These are phyloP conservation scores for Firmiana major DNA, from an alignment of 345 rosid species.

Conservation along the genomic window DNA sequence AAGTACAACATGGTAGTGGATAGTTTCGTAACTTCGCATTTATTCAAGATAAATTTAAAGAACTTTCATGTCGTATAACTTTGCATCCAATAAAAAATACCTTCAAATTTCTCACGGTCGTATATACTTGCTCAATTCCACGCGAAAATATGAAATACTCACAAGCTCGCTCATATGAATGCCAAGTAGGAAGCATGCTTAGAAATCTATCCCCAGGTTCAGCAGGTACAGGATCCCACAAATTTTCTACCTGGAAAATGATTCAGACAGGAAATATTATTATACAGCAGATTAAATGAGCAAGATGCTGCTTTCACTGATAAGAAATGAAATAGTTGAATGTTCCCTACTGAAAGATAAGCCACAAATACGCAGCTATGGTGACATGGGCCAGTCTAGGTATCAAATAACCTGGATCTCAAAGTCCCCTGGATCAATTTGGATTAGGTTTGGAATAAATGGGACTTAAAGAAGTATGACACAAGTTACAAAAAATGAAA, in stretches of 20 bases:
- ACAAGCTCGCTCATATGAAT: conserved; percentile 87
- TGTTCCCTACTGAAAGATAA: background rate
- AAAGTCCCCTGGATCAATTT: background rate
- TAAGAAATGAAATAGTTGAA: background rate
- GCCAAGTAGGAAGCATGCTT: conserved; percentile 96
- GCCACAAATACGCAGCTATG: background rate
- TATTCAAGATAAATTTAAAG: too few relatives aligned
- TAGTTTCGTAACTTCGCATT: too few relatives aligned
- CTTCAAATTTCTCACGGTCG: conserved; percentile 73
- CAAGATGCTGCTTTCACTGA: background rate
- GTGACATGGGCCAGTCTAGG: background rate
- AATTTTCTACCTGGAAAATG: conserved; percentile 52
- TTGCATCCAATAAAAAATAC: conserved; percentile 31
- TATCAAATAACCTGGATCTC: background rate
- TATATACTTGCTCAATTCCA: conserved; percentile 86
- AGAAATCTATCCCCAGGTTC: conserved; percentile 74
- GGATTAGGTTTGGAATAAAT: background rate
- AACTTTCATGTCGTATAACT: too few relatives aligned
- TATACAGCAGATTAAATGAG: background rate
- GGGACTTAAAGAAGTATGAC: background rate
- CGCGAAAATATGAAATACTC: conserved; percentile 74
- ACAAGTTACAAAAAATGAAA: background rate
- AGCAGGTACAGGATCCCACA: conserved; percentile 76
- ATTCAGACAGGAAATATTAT: background rate
- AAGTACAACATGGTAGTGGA: too few relatives aligned